A percentile compares a stretch with the other conserved stretches of the same genome.
Conservation (phyloP, 257 asterid species). For the Nemophila menziesii region DNA sequence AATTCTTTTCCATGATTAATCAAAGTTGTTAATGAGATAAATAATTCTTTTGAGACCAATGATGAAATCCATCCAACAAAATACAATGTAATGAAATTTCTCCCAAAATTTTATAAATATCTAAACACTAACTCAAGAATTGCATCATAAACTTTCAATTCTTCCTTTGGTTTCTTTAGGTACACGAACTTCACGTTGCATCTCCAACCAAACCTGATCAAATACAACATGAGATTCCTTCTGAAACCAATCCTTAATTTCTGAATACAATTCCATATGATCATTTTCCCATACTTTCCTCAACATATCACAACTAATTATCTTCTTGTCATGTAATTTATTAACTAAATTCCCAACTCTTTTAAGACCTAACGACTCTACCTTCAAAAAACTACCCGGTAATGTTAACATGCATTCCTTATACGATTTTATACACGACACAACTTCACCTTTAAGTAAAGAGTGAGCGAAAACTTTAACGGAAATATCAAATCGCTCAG, state of each 20-base stretch:
- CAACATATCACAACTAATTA: constrained; percentile 34
- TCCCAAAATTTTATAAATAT: no score
- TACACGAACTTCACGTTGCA: constrained; percentile 29
- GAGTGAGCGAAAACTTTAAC: constrained; percentile 50
- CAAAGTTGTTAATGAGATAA: no score
- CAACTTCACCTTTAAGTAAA: constrained; percentile 62
- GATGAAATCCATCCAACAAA: no score
- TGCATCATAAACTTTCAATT: constrained; percentile 1
- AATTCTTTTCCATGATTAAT: no score
- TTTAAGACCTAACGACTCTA: constrained; percentile 54
- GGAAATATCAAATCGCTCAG: constrained; percentile 29
- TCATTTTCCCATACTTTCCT: no score
- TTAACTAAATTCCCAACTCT: constrained; percentile 55
- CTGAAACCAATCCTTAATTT: constrained; percentile 47
- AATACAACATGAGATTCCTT: constrained; percentile 34
- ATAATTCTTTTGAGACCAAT: no score
- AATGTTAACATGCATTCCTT: constrained; percentile 46
- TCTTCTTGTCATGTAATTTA: constrained; percentile 27
- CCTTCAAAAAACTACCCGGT: constrained; percentile 62
- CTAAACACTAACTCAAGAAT: no score
- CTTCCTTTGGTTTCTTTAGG: constrained; percentile 23
- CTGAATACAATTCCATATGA: constrained; percentile 29
- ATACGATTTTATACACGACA: constrained; percentile 55
- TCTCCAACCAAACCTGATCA: constrained; percentile 39
- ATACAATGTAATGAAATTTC: no score